A percentile compares a stretch with the other conserved stretches of the same genome.
phyloP scores from a whole-genome alignment of 75 land plant genomes.

The Selaginella moellendorffii region DNA sequence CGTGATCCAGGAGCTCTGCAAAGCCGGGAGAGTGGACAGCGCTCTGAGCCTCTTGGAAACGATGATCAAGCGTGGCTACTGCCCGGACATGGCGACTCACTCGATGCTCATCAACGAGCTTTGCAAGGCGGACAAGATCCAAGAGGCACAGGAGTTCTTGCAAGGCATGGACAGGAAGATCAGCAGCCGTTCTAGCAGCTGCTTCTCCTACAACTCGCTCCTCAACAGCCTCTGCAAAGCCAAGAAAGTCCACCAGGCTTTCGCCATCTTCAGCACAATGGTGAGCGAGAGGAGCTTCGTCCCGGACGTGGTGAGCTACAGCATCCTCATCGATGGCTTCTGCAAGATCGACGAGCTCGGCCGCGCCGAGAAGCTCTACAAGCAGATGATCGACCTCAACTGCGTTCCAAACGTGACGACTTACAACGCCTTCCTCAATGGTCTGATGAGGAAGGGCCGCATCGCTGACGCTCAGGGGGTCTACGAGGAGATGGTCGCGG shows the following conservation, averaged over 20 bases:
- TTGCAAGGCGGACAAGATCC: background rate
- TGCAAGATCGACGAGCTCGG: conserved; percentile 6
- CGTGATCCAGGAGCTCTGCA: background rate
- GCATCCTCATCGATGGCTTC: conserved; percentile 13
- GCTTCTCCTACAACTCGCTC: background rate
- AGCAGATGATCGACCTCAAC: conserved; percentile 4
- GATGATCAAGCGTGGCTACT: background rate
- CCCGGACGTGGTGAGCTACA: conserved; percentile 14
- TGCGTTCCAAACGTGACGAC: conserved; percentile 14
- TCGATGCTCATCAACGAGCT: background rate
- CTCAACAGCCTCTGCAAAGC: background rate
- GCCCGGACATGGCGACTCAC: background rate
- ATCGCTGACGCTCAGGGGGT: conserved; percentile 37
- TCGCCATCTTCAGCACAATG: background rate
- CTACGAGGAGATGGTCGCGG: conserved; percentile 45
- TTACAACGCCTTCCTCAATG: conserved; percentile 46
- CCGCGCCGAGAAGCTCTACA: conserved; percentile 8
- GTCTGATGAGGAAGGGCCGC: conserved; percentile 37
- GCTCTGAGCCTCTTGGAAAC: background rate
- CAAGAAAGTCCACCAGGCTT: background rate
- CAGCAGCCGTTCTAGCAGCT: background rate
- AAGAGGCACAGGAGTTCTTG: background rate
- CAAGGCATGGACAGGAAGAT: background rate
- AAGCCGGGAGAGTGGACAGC: background rate
- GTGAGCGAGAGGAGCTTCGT: background rate